phyloP scores from a whole-genome alignment of 1,284 basidiomycete genomes.

The Melampsora abietis-canadensis region DNA sequence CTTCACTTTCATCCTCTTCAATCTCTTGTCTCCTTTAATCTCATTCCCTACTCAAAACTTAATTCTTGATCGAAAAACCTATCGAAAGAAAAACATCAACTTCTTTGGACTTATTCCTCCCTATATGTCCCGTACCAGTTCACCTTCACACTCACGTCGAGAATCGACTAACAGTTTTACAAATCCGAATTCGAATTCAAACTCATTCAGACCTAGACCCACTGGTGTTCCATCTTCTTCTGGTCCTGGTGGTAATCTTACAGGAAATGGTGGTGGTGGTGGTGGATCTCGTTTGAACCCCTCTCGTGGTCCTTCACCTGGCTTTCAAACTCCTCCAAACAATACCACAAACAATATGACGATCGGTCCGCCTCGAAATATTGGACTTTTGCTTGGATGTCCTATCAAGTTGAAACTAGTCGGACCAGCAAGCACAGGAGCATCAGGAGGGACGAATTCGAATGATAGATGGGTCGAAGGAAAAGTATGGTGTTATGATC shows the following conservation, averaged over 20 bases:
- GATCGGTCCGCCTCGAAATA: conserved; percentile 11
- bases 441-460: neutral
- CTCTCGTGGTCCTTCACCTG: conserved; percentile 25
- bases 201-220: conserved; percentile 34
- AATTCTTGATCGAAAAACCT: too few relatives aligned
- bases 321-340: conserved; percentile 4
- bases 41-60: neutral
- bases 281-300: conserved; percentile 33
- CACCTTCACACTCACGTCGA: conserved; percentile 39
- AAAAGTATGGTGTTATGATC: conserved; percentile 39
- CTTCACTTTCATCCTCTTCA: too few relatives aligned
- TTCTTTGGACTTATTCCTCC: neutral
- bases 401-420: conserved; percentile 37
- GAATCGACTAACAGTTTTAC: conserved; percentile 30
- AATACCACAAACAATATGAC: neutral
- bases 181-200: conserved; percentile 31
- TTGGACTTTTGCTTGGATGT: conserved; percentile 30
- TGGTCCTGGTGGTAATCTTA: conserved; percentile 3
- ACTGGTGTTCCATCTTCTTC: conserved; percentile 32
- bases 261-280: neutral
- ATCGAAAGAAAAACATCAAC: neutral
- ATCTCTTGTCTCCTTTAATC: neutral
- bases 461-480: conserved; percentile 33
- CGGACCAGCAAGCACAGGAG: neutral
- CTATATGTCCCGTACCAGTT: conserved; percentile 37